These are phyloP conservation scores for Noccaea bulbosa DNA, from an alignment of 345 rosid species.

Conservation along the genomic window DNA sequence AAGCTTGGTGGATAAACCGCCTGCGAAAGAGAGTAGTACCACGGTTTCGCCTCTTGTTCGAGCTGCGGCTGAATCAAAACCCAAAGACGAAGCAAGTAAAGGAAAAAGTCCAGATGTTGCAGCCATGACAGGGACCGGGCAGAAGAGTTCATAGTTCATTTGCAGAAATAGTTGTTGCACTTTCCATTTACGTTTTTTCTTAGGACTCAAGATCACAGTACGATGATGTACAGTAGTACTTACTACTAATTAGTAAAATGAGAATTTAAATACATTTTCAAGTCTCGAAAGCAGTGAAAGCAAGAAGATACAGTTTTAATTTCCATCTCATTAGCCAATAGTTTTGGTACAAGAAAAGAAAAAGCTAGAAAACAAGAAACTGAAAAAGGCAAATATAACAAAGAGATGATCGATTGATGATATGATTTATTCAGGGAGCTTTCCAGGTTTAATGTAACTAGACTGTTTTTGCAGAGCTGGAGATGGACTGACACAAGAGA, in stretches of 20 bases:
- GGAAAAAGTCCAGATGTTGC: constrained; percentile 35
- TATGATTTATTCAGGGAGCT: constrained; percentile 31
- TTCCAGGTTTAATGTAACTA: constrained; percentile 41
- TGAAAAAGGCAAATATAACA: constrained; percentile 14
- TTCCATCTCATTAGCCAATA: constrained; percentile 14
- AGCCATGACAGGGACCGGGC: constrained; percentile 34
- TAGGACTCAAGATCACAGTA: constrained; percentile 33
- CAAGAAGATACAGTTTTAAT: constrained; percentile 16
- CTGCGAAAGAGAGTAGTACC: constrained; percentile 29
- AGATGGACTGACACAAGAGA: constrained; percentile 64
- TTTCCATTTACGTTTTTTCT: constrained; percentile 29
- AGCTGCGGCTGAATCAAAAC: constrained; percentile 33
- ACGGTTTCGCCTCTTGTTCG: constrained; percentile 6
- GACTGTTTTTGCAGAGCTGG: constrained; percentile 59
- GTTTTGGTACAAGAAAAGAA: constrained; percentile 14
- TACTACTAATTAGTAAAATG: constrained; percentile 31
- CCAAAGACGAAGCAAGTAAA: constrained; percentile 35
- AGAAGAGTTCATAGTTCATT: constrained; percentile 29
- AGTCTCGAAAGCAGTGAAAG: constrained; percentile 16
- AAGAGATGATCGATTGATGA: constrained; percentile 2
- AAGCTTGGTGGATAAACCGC: constrained; percentile 40
- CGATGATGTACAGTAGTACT: constrained; percentile 41
- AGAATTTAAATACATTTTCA: constrained; percentile 15
- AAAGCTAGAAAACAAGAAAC: constrained; percentile 10
- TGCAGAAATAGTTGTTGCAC: not conserved